Percentiles rank a stretch among this genome's conserved stretches.
Conservation (phyloP, 345 rosid species). For the Fremontodendron californicum region DNA sequence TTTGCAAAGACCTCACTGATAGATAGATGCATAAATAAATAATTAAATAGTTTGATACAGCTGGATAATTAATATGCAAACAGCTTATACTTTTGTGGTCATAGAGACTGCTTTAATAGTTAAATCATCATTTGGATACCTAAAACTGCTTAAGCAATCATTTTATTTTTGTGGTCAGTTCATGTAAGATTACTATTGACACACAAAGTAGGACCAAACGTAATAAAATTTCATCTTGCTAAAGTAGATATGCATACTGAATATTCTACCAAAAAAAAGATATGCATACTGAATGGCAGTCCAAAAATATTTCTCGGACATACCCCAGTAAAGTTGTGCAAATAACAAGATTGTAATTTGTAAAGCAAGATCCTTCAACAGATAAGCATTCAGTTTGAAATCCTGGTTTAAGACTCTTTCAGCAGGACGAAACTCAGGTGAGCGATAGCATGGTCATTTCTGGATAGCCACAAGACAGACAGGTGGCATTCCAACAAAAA, state of each 20-base stretch:
- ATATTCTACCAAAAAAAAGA: too few species aligned
- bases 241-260: neutral
- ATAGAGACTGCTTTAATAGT: neutral
- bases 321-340: neutral
- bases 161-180: neutral
- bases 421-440: neutral
- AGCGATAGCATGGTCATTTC: neutral
- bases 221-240: neutral
- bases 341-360: neutral
- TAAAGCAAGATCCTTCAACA: neutral
- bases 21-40: slow-evolving; percentile 16
- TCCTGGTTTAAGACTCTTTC: neutral
- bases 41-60: neutral
- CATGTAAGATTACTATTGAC: neutral
- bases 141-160: neutral
- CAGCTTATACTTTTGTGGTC: neutral
- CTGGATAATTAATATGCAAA: slow-evolving; percentile 10
- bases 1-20: slow-evolving; percentile 82
- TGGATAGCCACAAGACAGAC: neutral
- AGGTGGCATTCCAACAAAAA: neutral
- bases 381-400: neutral
- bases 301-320: neutral
- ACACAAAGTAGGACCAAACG: neutral
- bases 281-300: neutral
- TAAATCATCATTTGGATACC: neutral